These are phyloP conservation scores for Tanacetum coccineum DNA, from an alignment of 129 eudicot species.

Conservation along the genomic window DNA sequence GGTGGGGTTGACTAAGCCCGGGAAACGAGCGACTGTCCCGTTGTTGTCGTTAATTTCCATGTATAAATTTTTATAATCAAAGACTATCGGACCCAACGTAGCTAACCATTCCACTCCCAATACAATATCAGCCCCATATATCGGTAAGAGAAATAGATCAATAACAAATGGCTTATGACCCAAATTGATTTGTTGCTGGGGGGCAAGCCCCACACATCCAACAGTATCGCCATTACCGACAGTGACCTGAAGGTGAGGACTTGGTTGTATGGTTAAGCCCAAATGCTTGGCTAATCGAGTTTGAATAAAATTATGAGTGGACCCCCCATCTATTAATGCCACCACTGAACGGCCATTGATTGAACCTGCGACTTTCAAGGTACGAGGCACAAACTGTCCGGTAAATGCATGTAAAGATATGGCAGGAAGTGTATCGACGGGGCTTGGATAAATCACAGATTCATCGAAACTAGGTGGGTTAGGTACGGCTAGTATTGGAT, in stretches of 20 bases:
- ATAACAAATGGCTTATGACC: background rate
- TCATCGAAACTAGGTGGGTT: background rate
- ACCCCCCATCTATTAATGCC: background rate
- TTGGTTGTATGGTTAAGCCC: no score
- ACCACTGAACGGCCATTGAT: background rate
- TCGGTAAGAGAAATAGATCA: background rate
- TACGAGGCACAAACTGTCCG: background rate
- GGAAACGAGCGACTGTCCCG: background rate
- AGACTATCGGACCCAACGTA: background rate
- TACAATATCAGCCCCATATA: background rate
- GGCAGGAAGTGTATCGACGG: no score
- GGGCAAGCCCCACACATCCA: background rate
- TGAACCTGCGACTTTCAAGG: background rate
- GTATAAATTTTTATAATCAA: background rate
- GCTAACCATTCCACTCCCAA: background rate
- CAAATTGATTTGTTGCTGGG: background rate
- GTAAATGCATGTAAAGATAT: no score
- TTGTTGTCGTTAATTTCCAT: background rate
- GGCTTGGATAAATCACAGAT: background rate
- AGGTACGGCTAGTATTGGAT: background rate
- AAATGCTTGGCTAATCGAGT: no score
- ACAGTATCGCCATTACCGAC: background rate
- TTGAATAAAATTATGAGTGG: no score
- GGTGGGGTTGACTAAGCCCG: background rate
- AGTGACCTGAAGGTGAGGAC: background rate